Evolutionary conservation across 2,329 filamentous ascomycete genomes (phyloP).

Genomic region (Trichoderma sp.): DNA sequence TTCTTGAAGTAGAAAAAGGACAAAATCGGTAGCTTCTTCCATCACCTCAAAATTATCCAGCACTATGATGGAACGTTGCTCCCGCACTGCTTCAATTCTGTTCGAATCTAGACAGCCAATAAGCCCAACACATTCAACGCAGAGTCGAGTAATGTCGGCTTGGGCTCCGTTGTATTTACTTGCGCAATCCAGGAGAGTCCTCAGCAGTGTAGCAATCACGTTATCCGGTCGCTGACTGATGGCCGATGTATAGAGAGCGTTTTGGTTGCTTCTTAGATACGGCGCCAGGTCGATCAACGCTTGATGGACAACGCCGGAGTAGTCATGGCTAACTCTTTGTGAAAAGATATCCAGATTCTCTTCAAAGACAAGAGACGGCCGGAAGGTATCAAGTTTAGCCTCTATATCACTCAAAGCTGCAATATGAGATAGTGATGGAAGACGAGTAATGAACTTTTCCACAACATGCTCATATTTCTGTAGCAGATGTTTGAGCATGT

Average conservation of each 20-base stretch:
- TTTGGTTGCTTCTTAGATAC: constrained; percentile 74
- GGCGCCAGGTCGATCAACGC: constrained; percentile 75
- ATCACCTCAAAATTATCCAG: constrained; percentile 81
- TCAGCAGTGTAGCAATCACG: constrained; percentile 70
- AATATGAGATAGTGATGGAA: constrained; percentile 78
- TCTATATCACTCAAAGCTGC: constrained; percentile 71
- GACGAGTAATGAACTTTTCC: constrained; percentile 67
- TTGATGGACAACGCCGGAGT: constrained; percentile 80
- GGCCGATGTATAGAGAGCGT: constrained; percentile 76
- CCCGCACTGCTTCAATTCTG: constrained; percentile 76
- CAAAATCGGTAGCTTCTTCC: constrained; percentile 82
- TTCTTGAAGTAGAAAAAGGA: constrained; percentile 81
- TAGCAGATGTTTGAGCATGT: constrained; percentile 68
- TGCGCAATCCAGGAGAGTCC: constrained; percentile 82
- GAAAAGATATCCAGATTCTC: constrained; percentile 73
- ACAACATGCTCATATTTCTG: constrained; percentile 65
- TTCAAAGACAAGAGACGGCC: constrained; percentile 52
- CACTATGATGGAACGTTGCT: constrained; percentile 82
- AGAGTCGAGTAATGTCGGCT: constrained; percentile 69
- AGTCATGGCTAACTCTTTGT: constrained; percentile 78
- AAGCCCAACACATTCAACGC: constrained; percentile 81
- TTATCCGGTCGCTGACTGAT: constrained; percentile 82
- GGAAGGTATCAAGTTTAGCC: constrained; percentile 65
- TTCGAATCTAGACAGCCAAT: constrained; percentile 93
- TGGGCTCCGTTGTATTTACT: constrained; percentile 75